Percentiles rank a stretch among this genome's conserved stretches.
Conservation (phyloP, 305 asterid species). For the Rubia balearica region DNA sequence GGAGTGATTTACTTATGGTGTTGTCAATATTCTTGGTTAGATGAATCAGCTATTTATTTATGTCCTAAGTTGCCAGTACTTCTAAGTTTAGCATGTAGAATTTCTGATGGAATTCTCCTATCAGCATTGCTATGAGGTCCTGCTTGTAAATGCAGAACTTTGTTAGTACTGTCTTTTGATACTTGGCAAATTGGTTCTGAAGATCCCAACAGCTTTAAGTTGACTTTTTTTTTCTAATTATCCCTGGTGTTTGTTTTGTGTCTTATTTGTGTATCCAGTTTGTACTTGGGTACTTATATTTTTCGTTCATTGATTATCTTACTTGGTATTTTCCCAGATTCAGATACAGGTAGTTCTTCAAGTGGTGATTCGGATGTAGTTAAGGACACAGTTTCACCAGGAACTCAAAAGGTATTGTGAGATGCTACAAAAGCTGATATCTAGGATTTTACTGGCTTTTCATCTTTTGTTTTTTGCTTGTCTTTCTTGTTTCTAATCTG, state of each 20-base stretch:
- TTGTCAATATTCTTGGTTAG: neutral
- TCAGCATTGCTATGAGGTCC: neutral
- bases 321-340: slow-evolving; percentile 24
- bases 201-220: neutral
- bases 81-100: neutral
- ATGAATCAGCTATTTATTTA: neutral
- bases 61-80: neutral
- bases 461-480: neutral
- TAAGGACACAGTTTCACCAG: slow-evolving; percentile 30
- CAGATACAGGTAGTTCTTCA: slow-evolving; percentile 49
- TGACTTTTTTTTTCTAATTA: neutral
- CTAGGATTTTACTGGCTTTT: neutral
- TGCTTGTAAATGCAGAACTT: neutral
- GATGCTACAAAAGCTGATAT: neutral
- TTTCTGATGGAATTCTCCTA: neutral
- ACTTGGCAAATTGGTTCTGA: neutral
- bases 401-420: slow-evolving; percentile 30
- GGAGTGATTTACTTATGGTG: neutral
- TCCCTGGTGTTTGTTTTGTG: neutral
- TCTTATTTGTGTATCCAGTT: neutral
- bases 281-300: neutral
- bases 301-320: neutral
- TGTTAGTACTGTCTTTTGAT: neutral
- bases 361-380: slow-evolving; percentile 37
- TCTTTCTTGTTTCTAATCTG: neutral